phyloP scores from a whole-genome alignment of 2,329 filamentous ascomycete species.

The Simplicillium sp. region DNA sequence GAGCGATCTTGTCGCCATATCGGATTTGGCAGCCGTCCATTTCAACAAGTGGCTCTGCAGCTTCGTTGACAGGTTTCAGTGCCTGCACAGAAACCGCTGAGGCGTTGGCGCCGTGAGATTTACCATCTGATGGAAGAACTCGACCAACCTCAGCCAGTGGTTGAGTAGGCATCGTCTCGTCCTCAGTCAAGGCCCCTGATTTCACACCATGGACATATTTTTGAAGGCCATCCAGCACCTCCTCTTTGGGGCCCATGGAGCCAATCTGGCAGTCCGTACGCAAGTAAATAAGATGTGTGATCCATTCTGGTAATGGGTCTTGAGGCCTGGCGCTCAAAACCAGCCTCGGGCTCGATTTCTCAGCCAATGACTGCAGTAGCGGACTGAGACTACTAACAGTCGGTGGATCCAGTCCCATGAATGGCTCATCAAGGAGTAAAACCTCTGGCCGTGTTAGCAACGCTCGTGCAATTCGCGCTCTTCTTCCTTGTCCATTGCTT shows the following conservation, averaged over 20 bases:
- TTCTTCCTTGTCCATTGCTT: constrained; percentile 85
- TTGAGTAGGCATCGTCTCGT: constrained; percentile 37
- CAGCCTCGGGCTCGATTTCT: constrained; percentile 57
- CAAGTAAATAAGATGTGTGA: constrained; percentile 72
- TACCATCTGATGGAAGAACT: constrained; percentile 20
- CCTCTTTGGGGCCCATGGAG: constrained; percentile 54
- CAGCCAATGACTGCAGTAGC: constrained; percentile 60
- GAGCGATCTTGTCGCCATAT: constrained; percentile 67
- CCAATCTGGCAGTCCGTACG: constrained; percentile 57
- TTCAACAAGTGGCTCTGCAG: constrained; percentile 66
- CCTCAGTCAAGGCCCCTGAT: constrained; percentile 31
- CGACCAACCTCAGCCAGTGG: constrained; percentile 41
- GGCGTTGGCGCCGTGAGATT: constrained; percentile 4
- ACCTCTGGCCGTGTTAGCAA: constrained; percentile 71
- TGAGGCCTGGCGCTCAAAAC: constrained; percentile 74
- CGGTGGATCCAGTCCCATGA: constrained; percentile 89
- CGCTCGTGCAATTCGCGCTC: constrained; percentile 81
- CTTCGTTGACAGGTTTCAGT: constrained; percentile 12
- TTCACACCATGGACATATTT: constrained; percentile 37
- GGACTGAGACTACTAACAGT: constrained; percentile 64
- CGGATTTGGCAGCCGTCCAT: constrained; percentile 78
- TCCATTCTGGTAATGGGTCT: constrained; percentile 81
- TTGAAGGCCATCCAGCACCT: constrained; percentile 47
- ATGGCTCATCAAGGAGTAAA: constrained; percentile 83
- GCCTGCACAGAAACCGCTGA: constrained; percentile 8